Percentiles rank a stretch among this genome's conserved stretches.
Evolutionary conservation across 805 yeast genomes (phyloP).

Genomic region (Metschnikowia amazonensis): DNA sequence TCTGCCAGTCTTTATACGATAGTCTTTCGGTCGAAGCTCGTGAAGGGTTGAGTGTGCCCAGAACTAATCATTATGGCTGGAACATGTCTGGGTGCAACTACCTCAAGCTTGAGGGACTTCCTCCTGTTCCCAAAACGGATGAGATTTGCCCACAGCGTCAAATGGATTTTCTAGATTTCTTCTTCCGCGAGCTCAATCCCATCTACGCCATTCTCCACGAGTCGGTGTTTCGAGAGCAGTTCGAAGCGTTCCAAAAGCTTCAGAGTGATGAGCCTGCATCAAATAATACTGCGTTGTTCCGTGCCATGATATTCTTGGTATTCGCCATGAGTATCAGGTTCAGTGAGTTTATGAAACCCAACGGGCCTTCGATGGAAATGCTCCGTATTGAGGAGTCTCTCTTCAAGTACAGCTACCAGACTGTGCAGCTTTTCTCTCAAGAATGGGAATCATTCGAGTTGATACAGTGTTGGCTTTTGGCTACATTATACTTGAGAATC

Average conservation of each 20-base stretch:
- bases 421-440: slow-evolving; percentile 38
- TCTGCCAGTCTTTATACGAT: slow-evolving; percentile 33
- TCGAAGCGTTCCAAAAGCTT: slow-evolving; percentile 21
- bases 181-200: slow-evolving; percentile 49
- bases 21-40: slow-evolving; percentile 32
- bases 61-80: slow-evolving; percentile 64
- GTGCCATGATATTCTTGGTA: slow-evolving; percentile 48
- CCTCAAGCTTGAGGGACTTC: slow-evolving; percentile 31
- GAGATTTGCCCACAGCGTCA: slow-evolving; percentile 4
- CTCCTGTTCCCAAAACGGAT: slow-evolving; percentile 28
- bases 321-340: slow-evolving; percentile 51
- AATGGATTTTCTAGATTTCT: slow-evolving; percentile 34
- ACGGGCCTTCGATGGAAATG: slow-evolving; percentile 19
- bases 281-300: slow-evolving; percentile 44
- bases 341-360: slow-evolving; percentile 35
- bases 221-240: slow-evolving; percentile 50
- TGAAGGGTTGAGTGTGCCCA: slow-evolving; percentile 41
- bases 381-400: slow-evolving; percentile 39
- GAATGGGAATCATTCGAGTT: slow-evolving; percentile 53
- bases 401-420: slow-evolving; percentile 38
- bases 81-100: slow-evolving; percentile 59
- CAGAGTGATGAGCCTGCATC: slow-evolving; percentile 18
- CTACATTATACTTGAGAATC: slow-evolving; percentile 41
- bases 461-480: slow-evolving; percentile 48
- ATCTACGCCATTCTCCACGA: slow-evolving; percentile 52